Base-by-base conservation (phyloP, 2,329 filamentous ascomycete species). In the Ascochyta rabiei region DNA sequence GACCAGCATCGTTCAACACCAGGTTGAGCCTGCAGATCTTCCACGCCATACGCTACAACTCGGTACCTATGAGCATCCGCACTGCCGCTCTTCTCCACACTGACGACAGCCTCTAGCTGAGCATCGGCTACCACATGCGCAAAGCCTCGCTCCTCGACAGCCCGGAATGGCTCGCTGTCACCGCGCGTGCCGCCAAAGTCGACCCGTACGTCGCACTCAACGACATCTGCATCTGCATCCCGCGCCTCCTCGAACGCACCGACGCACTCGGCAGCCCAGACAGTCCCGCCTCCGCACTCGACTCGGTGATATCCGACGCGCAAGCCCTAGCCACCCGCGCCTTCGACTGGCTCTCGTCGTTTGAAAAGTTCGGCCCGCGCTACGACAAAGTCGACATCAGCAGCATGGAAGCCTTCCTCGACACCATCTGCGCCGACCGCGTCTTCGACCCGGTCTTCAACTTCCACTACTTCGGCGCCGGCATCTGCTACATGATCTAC, bases 31-130 rank as follows among this genome's bases (percentile, higher is more conserved):
- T 74, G 57, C 66, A 70, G 26, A 64, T 72, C 10, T 73, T 70
- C 48, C 71, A 73, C 42, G 72, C 69, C 1, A 72, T 72, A 46
- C 66, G 72, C 10, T 74, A 75, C 30, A 70, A 73, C 39, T 71
- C 70, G 31, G 71, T 75, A 65, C 34, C 42, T 50, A 19, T 2
- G 19, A 30, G 8, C 24, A 4, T 28, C 19, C 30, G 47, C 1
- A 23, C 46, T 2, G 44, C 6, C 13, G 12, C 16, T 8, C 12
- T 31, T 23, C 18, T 18, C 18, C 12, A 23, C 33, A 37, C 60
- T 68, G 39, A 68, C 40, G 16, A 7, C 3, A 15, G 6, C 4
- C 15, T 34, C 8, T 16, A 75, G 72, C 41, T 75, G n/a, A 68
- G 59, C 37, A 69, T 73, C 35, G 72, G 72, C 24, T 73, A 71